Percentiles rank a stretch among this genome's conserved stretches.
Conservation (phyloP, 1,139 yeast species). For the Saccharomyces hybrid region DNA sequence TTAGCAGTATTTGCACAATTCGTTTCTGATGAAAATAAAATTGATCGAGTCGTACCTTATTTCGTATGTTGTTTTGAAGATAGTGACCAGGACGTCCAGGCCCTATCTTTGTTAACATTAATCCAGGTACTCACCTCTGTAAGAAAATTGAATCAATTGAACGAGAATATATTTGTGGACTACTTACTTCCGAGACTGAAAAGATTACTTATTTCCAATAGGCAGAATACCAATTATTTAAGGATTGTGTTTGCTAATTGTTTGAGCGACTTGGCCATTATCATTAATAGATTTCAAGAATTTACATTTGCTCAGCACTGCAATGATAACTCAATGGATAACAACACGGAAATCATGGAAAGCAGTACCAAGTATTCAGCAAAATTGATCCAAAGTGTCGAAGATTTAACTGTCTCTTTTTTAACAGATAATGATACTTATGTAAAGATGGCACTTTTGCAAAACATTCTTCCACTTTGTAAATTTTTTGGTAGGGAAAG, state of each 20-base stretch:
- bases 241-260: conserved; percentile 65
- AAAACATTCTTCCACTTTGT: conserved; percentile 66
- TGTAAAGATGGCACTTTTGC: conserved; percentile 63
- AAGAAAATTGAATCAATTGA: conserved; percentile 63
- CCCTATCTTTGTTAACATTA: conserved; percentile 46
- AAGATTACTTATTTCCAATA: conserved; percentile 30
- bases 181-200: conserved; percentile 69
- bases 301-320: conserved; percentile 52
- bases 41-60: conserved; percentile 81
- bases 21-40: conserved; percentile 71
- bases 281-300: conserved; percentile 57
- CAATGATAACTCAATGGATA: conserved; percentile 16
- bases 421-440: conserved; percentile 60
- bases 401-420: conserved; percentile 53
- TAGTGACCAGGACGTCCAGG: conserved; percentile 53
- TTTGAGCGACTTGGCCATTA: conserved; percentile 58
- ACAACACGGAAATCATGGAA: conserved; percentile 26
- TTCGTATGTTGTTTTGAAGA: conserved; percentile 47
- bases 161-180: conserved; percentile 69
- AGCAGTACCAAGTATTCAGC: conserved; percentile 15
- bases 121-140: conserved; percentile 60
- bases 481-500: conserved; percentile 78
- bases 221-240: conserved; percentile 36
- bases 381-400: conserved; percentile 40
- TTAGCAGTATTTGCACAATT: conserved; percentile 70